Percentiles rank a stretch among this genome's conserved stretches.
Evolutionary conservation across 768 basidiomycete species (phyloP).

Genomic region (Flagelloscypha sp.): DNA sequence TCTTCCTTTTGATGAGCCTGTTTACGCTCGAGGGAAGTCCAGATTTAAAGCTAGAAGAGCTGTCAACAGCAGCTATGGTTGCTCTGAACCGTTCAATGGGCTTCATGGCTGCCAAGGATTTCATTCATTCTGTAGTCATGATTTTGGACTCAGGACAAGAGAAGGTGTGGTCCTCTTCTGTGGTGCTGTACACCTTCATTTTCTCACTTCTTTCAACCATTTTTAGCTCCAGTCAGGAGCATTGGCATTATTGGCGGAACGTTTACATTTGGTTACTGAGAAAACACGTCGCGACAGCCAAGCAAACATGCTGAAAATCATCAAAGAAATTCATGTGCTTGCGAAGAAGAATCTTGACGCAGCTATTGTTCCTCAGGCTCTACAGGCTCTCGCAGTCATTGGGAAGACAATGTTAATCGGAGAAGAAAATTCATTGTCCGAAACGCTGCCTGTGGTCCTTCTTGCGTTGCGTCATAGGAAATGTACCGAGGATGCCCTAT

Average conservation of each 20-base stretch:
- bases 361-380: conserved; percentile 35
- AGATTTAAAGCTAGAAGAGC: conserved; percentile 33
- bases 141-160: conserved; percentile 49
- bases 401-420: conserved; percentile 46
- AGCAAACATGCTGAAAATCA: conserved; percentile 42
- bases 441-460: conserved; percentile 52
- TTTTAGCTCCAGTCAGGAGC: conserved; percentile 57
- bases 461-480: conserved; percentile 33
- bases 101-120: conserved; percentile 64
- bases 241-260: conserved; percentile 59
- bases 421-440: conserved; percentile 60
- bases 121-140: conserved; percentile 46
- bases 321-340: conserved; percentile 41
- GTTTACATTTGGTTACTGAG: conserved; percentile 52
- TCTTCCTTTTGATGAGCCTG: conserved; percentile 42
- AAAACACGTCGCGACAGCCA: conserved; percentile 45
- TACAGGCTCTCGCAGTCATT: conserved; percentile 53
- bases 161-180: conserved; percentile 31
- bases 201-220: conserved; percentile 6
- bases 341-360: conserved; percentile 34
- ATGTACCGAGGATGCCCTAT: conserved; percentile 35
- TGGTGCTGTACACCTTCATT: neutral
- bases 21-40: conserved; percentile 25
- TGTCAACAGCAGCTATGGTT: conserved; percentile 37
- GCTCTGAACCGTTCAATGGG: conserved; percentile 48